Conservation (phyloP, 2,329 filamentous ascomycete species). For the Ophiostoma quercus region DNA sequence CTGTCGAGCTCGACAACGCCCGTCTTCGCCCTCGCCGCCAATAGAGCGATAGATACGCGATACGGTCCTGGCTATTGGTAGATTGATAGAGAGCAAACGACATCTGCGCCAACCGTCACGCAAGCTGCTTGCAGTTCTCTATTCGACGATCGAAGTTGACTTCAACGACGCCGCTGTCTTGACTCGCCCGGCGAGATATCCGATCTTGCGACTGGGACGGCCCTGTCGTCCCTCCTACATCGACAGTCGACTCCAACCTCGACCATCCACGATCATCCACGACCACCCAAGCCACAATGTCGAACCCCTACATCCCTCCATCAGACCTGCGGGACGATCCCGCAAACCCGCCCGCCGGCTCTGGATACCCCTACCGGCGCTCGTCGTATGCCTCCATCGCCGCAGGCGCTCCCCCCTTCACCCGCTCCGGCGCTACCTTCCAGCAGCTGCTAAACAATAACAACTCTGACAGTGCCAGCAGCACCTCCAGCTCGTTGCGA, state of each 20-base stretch:
- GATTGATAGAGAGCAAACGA: slow-evolving; percentile 1
- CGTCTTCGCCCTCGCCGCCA: neutral
- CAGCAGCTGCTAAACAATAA: slow-evolving; percentile 45
- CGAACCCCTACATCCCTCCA: slow-evolving; percentile 39
- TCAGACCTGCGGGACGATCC: slow-evolving; percentile 33
- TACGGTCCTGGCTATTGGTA: neutral
- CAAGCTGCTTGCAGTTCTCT: neutral
- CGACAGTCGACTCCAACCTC: neutral
- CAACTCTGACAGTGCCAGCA: slow-evolving; percentile 19
- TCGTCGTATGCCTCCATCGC: slow-evolving; percentile 43
- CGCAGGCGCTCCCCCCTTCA: slow-evolving; percentile 34
- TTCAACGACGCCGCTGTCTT: neutral
- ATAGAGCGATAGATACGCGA: neutral
- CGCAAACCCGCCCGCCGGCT: slow-evolving; percentile 27
- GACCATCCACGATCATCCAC: neutral
- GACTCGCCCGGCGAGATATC: neutral
- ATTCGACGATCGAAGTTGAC: neutral
- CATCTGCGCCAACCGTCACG: neutral
- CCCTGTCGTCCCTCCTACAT: neutral
- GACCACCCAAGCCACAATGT: slow-evolving; percentile 32
- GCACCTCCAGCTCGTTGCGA: slow-evolving; percentile 27
- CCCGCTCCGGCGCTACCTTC: slow-evolving; percentile 41
- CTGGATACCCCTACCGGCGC: slow-evolving; percentile 35
- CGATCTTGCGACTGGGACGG: neutral
- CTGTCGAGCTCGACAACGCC: neutral